These are phyloP conservation scores for Halophytophthora batemanensis DNA, from an alignment of 352 stramenopile genomes.

Conservation along the genomic window DNA sequence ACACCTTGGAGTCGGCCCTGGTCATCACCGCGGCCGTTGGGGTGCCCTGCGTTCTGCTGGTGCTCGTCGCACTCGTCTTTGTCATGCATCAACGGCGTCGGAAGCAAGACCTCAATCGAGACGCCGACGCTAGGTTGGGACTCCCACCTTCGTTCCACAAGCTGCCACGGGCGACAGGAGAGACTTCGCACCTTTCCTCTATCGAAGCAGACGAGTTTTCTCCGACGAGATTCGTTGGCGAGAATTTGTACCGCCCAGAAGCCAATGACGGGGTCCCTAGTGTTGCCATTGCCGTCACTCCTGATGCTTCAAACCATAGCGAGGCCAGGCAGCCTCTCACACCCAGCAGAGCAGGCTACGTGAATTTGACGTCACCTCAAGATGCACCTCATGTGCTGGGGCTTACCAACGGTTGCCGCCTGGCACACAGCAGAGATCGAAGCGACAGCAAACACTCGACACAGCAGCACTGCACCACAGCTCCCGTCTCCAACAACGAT, in stretches of 20 bases:
- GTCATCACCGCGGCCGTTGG: constrained; percentile 22
- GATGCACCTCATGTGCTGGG: neutral
- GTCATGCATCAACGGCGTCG: constrained; percentile 14
- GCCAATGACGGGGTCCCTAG: constrained; percentile 10
- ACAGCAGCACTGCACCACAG: constrained; percentile 14
- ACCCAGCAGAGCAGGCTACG: constrained; percentile 9
- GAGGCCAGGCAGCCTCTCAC: neutral
- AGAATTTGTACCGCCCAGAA: constrained; percentile 9
- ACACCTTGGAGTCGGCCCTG: constrained; percentile 1
- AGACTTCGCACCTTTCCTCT: constrained; percentile 24
- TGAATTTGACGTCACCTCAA: constrained; percentile 20
- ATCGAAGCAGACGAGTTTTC: constrained; percentile 30
- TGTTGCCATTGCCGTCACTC: constrained; percentile 11
- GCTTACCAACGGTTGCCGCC: constrained; percentile 4
- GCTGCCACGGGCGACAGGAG: constrained; percentile 9
- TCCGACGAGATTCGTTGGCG: constrained; percentile 16
- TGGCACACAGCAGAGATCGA: constrained; percentile 3
- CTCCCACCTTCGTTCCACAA: constrained; percentile 26
- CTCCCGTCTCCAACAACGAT: constrained; percentile 12
- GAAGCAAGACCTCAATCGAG: constrained; percentile 11
- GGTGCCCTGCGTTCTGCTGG: constrained; percentile 11
- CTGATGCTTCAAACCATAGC: constrained; percentile 1
- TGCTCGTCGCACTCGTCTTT: constrained; percentile 15
- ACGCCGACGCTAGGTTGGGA: constrained; percentile 18
- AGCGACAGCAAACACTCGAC: constrained; percentile 19